phyloP scores from a whole-genome alignment of 2,329 filamentous ascomycete genomes.

The Aspergillus glaucus region DNA sequence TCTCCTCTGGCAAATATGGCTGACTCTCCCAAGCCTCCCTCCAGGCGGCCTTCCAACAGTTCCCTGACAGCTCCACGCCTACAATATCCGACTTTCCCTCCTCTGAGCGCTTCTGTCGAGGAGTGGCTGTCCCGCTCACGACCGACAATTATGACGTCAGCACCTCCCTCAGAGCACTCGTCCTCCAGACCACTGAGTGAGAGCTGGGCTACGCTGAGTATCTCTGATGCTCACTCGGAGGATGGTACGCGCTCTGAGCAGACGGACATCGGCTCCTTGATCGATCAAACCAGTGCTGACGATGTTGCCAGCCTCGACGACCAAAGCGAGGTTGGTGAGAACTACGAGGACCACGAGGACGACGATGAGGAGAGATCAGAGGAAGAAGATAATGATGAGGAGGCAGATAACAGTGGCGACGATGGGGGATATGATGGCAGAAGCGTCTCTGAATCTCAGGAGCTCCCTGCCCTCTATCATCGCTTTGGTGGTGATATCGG shows the following conservation, averaged over 20 bases:
- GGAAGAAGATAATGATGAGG: conserved; percentile 24
- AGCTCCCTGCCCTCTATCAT: conserved; percentile 24
- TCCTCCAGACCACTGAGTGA: conserved; percentile 33
- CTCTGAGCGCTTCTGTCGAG: conserved; percentile 33
- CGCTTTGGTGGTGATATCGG: conserved; percentile 23
- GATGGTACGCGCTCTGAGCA: conserved; percentile 40
- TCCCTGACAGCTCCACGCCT: conserved; percentile 25
- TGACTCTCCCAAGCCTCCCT: conserved; percentile 30
- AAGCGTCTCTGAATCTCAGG: conserved; percentile 22
- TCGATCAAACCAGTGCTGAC: conserved; percentile 37
- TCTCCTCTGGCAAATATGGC: conserved; percentile 22
- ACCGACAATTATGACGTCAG: conserved; percentile 37
- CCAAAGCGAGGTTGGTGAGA: conserved; percentile 30
- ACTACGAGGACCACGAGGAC: conserved; percentile 22
- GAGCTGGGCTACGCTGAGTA: conserved; percentile 42
- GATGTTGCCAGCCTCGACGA: conserved; percentile 41
- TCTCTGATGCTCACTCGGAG: conserved; percentile 39
- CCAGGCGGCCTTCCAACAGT: conserved; percentile 21
- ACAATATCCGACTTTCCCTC: conserved; percentile 37
- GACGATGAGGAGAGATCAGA: conserved; percentile 17
- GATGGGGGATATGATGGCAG: conserved; percentile 15
- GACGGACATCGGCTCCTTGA: conserved; percentile 38
- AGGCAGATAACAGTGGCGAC: conserved; percentile 24
- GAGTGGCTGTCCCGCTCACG: conserved; percentile 38
- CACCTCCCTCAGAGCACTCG: conserved; percentile 19